Evolutionary conservation across 1,139 yeast genomes (phyloP), one percentile per base, ranked within the genome.

Genomic region (Magnusiomyces magnusii): DNA sequence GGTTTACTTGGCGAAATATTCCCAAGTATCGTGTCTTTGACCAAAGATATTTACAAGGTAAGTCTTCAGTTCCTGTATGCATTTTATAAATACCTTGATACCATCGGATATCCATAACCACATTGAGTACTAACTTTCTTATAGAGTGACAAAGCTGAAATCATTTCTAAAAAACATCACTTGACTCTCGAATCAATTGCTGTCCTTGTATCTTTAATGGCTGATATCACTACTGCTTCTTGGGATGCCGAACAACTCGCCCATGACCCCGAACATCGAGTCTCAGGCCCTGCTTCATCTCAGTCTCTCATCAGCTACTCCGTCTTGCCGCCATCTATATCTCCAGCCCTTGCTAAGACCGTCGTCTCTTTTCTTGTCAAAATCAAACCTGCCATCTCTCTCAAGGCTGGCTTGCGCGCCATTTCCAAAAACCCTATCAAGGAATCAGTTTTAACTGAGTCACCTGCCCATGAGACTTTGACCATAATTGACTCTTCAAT

Each of bases 401-500:
- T 61, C 10, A 54, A 57, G 23, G 54, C 54, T 5, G 58, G 57
- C 13, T 41, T 58, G 25, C 55, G 53, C 5, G 44, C 50, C 2
- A 51, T 60, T 13, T 50, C 56, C 1, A 56, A 56, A 34, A 24
- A 21, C 21, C 3, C 23, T 31, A 44, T 24, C 44, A 52, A 15
- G 51, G 39, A 24, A 52, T 54, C 10, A 56, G 57, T 10, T 19
- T 19, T 5, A 7, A 9, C 44, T 5, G 19, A 39, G 5, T 39
- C 44, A 3, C 44, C 44, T 17, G 3, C 44, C 5, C 19, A 39
- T 5, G 44, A 39, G 10, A 5, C 19, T 15, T 49, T 73, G 57
- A 71, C 69, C 53, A 78, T 77, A 49, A 80, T 82, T 51, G 86
- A 83, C 65, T 64, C 67, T 17, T 75, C 77, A 69, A 69, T 82